Base-by-base conservation (phyloP, 495 filamentous ascomycete species). In the Penicillium roqueforti region DNA sequence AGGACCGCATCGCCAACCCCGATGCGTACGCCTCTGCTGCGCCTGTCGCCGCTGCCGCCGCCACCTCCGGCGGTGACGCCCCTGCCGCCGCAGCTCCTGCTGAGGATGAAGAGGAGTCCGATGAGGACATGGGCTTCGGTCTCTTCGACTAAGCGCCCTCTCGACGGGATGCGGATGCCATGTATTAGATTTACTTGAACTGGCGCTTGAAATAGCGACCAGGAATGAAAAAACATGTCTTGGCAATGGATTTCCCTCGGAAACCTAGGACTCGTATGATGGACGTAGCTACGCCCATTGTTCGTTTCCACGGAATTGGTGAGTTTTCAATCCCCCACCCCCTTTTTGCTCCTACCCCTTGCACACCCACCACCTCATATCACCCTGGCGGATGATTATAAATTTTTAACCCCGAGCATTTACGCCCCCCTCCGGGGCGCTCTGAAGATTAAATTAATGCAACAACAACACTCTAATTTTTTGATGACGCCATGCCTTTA, bases 1-100 rank as follows among this genome's bases (percentile, higher is more conserved):
- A 97, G 86, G 95, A 97, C 76, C 88, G 93, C 67, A 96, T 97
- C 68, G 89, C 89, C 76, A 97, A 98, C 82, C 93, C 93, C 56
- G 93, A 97, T 49, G 90, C 89, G 37, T 97, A 95, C 70, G 92
- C 89, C 59, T 65, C 87, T 49, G 75, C 91, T 68, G 91, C 84
- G 59, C 90, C 91, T 28, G 82, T 71, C 49, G 88, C 83, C 55
- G 75, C 75, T 44, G 76, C 81, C 43, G 71, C 76, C 29, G 63
- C 68, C 36, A 68, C 75, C 45, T 67, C 72, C 40, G 70, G 68
- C 53, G 77, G 75, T 32, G 79, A 71, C 37, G 79, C 76, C 29
- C 71, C 75, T 23, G 76, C 77, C 43, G 80, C 80, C 55, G 75
- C 77, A 59, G 71, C 74, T 39, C 75, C 80, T 57, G 84, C 87